Evolutionary conservation across 345 rosid species (phyloP), one percentile per base, ranked within the genome.

Genomic region (Carallia pectinifolia): DNA sequence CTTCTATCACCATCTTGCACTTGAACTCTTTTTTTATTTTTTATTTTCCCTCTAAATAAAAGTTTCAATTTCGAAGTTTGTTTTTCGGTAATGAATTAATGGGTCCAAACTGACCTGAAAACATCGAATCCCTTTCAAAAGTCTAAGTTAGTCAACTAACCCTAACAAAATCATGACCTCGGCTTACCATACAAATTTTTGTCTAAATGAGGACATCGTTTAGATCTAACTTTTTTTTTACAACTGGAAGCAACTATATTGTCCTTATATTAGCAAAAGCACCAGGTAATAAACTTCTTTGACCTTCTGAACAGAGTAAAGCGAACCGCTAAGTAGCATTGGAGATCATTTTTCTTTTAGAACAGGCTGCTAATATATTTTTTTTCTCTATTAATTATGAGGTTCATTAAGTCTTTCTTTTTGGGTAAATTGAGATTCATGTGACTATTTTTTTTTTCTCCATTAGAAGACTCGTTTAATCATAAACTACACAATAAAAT

Each of bases 111-210:
- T 67, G 72, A 64, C 47, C 64, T 69, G 71, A 62, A 2, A 58
- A 12, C 16, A 52, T 36, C 30, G 47, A 53, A 27, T 23, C 58
- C 29, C 52, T 2, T 44, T 44, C 50, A 12, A 44, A 33, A 69
- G 68, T 62, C 69, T 62, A 70, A 68, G 40, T 58, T 67, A 71
- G 82, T 80, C 81, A 80, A 80, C 76, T 60, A 77, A 76, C 72
- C 65, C 76, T 58, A 71, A 71, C 77, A 62, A 56, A 76, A 75
- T 74, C 36, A 60, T 50, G 81, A 74, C 80, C 70, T 17, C 15
- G 50, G 64, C 77, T 75, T 70, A 75, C 79, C 83, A 66, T 80
- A 70, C 77, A 76, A 27, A 5, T 58, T 9, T 6, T 61, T 78
- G 82, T 75, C 81, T 74, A 79, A 59, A 63, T 37, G 59, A 17